Evolutionary conservation across 148 eudicot species (phyloP).

Genomic region (Chenopodium quinoa): DNA sequence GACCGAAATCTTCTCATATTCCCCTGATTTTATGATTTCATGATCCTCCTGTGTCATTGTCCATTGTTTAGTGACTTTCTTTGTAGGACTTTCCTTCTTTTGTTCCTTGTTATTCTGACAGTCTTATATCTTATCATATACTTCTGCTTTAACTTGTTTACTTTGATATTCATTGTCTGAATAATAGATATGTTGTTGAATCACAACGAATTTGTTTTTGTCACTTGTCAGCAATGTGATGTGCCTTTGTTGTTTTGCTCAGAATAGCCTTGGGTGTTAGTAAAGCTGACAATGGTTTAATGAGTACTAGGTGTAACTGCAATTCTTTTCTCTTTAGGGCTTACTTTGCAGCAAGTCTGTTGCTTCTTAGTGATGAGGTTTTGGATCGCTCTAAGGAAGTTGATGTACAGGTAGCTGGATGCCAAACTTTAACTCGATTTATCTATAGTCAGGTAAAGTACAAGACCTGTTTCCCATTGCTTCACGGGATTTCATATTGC

Average conservation of each 20-base stretch:
- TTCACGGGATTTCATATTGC: not conserved
- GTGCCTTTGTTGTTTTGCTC: not conserved
- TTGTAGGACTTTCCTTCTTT: not conserved
- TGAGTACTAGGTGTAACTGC: conserved; percentile 6
- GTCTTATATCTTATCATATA: not conserved
- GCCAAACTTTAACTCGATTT: conserved; percentile 66
- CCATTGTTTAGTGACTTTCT: not conserved
- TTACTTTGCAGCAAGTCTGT: conserved; percentile 69
- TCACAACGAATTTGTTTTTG: not conserved
- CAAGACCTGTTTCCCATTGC: not conserved
- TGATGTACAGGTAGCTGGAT: conserved; percentile 56
- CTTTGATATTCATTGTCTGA: not conserved
- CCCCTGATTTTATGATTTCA: not conserved
- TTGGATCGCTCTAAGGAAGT: conserved; percentile 65
- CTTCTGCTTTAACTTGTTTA: not conserved
- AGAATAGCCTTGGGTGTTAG: too few relatives aligned
- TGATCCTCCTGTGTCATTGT: not conserved
- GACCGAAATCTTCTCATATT: not conserved
- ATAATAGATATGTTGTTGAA: not conserved
- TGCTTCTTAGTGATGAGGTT: conserved; percentile 65
- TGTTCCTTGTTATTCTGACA: not conserved
- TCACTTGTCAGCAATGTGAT: not conserved
- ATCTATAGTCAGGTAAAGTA: conserved; percentile 73
- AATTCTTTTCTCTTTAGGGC: conserved; percentile 46
- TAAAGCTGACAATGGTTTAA: not conserved